These are phyloP conservation scores for Flammula alnicola DNA, from an alignment of 1,284 basidiomycete species.

Conservation along the genomic window DNA sequence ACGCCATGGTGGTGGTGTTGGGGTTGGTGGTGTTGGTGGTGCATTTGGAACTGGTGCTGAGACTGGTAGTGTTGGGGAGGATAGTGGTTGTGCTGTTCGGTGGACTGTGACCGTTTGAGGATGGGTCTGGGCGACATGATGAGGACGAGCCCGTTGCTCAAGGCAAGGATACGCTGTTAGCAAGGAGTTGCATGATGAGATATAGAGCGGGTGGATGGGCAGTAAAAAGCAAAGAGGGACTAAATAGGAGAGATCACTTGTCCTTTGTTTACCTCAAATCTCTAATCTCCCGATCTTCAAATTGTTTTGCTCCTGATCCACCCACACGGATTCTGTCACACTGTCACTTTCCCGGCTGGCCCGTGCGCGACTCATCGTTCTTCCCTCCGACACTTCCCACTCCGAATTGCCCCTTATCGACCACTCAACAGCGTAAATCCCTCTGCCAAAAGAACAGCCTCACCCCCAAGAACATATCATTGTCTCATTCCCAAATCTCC, in stretches of 20 bases:
- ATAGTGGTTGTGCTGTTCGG: too few relatives aligned
- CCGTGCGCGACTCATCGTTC: constrained; percentile 1
- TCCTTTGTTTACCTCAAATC: constrained; percentile 3
- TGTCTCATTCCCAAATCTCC: too few relatives aligned
- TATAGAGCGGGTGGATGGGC: not conserved
- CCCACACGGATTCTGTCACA: not conserved
- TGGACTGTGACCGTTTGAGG: constrained; percentile 39
- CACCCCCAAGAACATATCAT: too few relatives aligned
- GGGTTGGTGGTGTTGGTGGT: not conserved
- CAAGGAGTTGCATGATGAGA: constrained; percentile 3
- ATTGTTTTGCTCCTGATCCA: too few relatives aligned
- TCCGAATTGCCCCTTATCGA: not conserved
- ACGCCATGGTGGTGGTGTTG: constrained; percentile 23
- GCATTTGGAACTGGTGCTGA: too few relatives aligned
- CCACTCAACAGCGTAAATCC: not conserved
- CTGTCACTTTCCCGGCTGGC: not conserved
- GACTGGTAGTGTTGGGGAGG: constrained; percentile 7
- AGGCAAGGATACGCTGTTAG: too few relatives aligned
- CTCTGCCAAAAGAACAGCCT: too few relatives aligned
- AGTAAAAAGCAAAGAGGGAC: constrained; percentile 1
- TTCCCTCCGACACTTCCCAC: too few relatives aligned
- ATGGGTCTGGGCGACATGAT: constrained; percentile 43
- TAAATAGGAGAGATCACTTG: constrained; percentile 7
- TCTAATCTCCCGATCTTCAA: constrained; percentile 3
- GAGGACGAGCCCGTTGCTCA: too few relatives aligned